phyloP scores from a whole-genome alignment of 2,329 filamentous ascomycete genomes.

The Talaromyces sp. region DNA sequence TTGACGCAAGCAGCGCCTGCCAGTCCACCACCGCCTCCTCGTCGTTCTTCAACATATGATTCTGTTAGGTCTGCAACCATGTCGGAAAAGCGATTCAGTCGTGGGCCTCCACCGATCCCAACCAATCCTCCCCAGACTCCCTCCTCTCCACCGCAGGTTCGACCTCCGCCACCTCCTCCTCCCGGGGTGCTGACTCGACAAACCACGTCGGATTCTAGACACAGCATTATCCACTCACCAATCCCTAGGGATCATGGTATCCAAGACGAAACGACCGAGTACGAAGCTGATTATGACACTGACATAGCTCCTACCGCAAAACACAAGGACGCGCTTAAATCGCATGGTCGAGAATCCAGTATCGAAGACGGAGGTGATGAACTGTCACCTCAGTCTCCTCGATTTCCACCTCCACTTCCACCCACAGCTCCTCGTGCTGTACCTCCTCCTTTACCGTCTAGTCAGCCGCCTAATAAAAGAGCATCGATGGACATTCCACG shows the following conservation, averaged over 20 bases:
- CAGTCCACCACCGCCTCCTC: slow-evolving; percentile 29
- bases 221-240: slow-evolving; percentile 25
- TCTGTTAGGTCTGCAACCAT: slow-evolving; percentile 31
- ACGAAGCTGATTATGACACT: slow-evolving; percentile 96
- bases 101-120: slow-evolving; percentile 42
- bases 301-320: slow-evolving; percentile 93
- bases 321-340: slow-evolving; percentile 87
- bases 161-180: slow-evolving; percentile 66
- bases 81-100: slow-evolving; percentile 42
- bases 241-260: slow-evolving; percentile 54
- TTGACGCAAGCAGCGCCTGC: slow-evolving; percentile 39
- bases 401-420: slow-evolving; percentile 39
- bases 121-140: slow-evolving; percentile 34
- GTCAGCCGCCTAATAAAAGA: slow-evolving; percentile 57
- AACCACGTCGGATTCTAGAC: slow-evolving; percentile 55
- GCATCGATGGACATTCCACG: slow-evolving; percentile 69
- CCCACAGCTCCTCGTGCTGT: slow-evolving; percentile 59
- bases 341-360: slow-evolving; percentile 74
- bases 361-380: slow-evolving; percentile 65
- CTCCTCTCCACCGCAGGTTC: slow-evolving; percentile 48
- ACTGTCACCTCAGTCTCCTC: slow-evolving; percentile 48
- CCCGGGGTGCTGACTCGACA: slow-evolving; percentile 52
- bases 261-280: slow-evolving; percentile 82
- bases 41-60: slow-evolving; percentile 36
- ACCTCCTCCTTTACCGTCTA: slow-evolving; percentile 66